Base-by-base conservation (phyloP, 768 basidiomycete species). In the Serendipita vermifera region DNA sequence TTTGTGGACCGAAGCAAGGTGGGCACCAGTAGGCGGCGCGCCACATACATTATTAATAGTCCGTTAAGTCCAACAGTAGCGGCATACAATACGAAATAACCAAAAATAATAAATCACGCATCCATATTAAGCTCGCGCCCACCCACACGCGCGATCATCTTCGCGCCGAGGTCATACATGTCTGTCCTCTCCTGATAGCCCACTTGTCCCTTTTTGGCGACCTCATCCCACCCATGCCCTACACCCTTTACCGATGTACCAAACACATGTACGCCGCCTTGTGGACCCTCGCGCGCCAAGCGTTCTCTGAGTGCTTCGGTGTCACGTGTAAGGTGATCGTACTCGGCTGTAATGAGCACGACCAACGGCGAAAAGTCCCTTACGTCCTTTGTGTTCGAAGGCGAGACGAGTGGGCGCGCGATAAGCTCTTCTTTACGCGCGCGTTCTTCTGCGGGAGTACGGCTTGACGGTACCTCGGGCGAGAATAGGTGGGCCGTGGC, bases 141-240 rank as follows among this genome's bases (percentile, higher is more conserved):
- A 36, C 9, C n/a, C n/a, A 31, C 46, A 20, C 26, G 20, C 15
- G 46, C 46, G 27, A 51, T 51, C 46, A 51, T 24, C 22, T 31
- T 51, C 7, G 46, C 46, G 15, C 46, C 46, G n/a, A 15, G 15
- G 5, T 51, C 46, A 51, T 51, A 51, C 5, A 31, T 31, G n/a
- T 51, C 46, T 22, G 26, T 31, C 22, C 46, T 22, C 3, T 51
- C 46, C 29, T 22, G n/a, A 29, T 51, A 51, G 9, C 46, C 46
- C 20, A 26, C 5, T 26, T 51, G 11, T 4, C 0, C 46, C 22
- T 31, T 51, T 51, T 51, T 15, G 29, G 32, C 46, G 22, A 51
- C 15, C 32, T 51, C 24, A 26, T 51, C 46, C 46, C 46, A 51
- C 29, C 46, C 46, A 51, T 51, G 46, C 20, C 46, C 46, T 20